Percentiles rank a stretch among this genome's conserved stretches.
These are phyloP conservation scores for Aspergillus carlsbadensis DNA, from an alignment of 495 filamentous ascomycete species.

Conservation along the genomic window DNA sequence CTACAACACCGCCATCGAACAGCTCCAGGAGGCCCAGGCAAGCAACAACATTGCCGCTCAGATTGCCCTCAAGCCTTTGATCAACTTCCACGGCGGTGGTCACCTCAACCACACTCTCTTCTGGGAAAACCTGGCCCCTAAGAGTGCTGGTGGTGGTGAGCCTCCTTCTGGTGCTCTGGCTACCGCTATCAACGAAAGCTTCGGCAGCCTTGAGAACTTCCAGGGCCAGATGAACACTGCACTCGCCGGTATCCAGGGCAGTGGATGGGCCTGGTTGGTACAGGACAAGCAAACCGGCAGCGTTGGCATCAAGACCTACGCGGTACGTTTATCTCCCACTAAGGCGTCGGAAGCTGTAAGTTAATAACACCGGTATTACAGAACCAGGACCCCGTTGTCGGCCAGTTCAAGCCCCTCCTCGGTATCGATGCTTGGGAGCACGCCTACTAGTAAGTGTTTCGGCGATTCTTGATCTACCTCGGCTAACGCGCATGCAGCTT, in stretches of 20 bases:
- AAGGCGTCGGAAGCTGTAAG: neutral
- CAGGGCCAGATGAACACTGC: conserved; percentile 75
- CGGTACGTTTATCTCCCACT: conserved; percentile 41
- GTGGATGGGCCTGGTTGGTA: conserved; percentile 93
- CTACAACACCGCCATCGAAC: conserved; percentile 60
- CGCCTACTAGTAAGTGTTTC: conserved; percentile 62
- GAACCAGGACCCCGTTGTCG: conserved; percentile 93
- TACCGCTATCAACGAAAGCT: conserved; percentile 74
- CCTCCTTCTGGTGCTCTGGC: conserved; percentile 61
- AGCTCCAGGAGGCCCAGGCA: conserved; percentile 55
- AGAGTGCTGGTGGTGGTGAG: conserved; percentile 70
- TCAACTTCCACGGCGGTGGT: conserved; percentile 97
- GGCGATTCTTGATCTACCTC: conserved; percentile 14
- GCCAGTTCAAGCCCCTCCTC: conserved; percentile 79
- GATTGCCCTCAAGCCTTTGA: conserved; percentile 77
- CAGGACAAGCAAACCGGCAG: conserved; percentile 76
- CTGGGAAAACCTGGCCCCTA: conserved; percentile 89
- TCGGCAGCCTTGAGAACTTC: conserved; percentile 70
- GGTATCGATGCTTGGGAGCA: conserved; percentile 99
- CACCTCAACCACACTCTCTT: conserved; percentile 92
- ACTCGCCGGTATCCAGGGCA: conserved; percentile 86
- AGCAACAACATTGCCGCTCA: conserved; percentile 59
- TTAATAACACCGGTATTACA: conserved; percentile 20
- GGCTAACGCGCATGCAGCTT: conserved; percentile 57
- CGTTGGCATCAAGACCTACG: conserved; percentile 74